Base-by-base conservation (phyloP, 371 early-diverging fungal species). In the Apophysomyces trapeziformis region DNA sequence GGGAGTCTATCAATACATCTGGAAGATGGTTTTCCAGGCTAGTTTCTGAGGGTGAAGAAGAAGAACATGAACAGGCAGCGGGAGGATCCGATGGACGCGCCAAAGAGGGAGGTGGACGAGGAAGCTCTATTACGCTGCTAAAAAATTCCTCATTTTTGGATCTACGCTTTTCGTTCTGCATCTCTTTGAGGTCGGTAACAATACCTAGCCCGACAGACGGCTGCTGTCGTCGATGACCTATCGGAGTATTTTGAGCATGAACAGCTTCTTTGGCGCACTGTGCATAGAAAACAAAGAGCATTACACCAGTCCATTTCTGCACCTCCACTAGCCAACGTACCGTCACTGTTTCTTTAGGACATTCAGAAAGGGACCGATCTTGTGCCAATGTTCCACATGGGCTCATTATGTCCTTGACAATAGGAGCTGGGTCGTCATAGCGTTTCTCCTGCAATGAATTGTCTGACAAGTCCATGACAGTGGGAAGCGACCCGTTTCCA, bases 61-160 rank as follows among this genome's bases (percentile, higher is more conserved):
- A 50, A 7, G 41, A 8, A 41, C 63, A 67, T 1, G 70, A 69
- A 6, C 1, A 16, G 16, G 11, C 21, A 50, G 4, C 21, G 21
- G 54, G 21, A 50, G 54, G 54, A 21, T 9, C 16, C 7, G 21
- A 16, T 7, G 16, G 54, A 16, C 54, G 54, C 21, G 21, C 54
- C 35, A 50, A 50, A 2, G 54, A 50, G 37, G 81, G 80, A 12
- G 81, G 81, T 46, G 81, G 81, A 47, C 78, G 72, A 39, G 81
- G 81, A 57, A 69, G 65, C 7, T 67, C 54, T 1, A 69, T 41
- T 32, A 63, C 57, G 7, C 64, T 56, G 16, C 69, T 72, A 62
- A 80, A 80, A 61, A 80, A 80, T 12, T 72, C 69, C 38, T 71
- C 72, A 44, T 73, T 80, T 61, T 80, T 80, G 7, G 69, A 50